phyloP scores from a whole-genome alignment of 352 stramenopile species.

The Phytophthora litchii region DNA sequence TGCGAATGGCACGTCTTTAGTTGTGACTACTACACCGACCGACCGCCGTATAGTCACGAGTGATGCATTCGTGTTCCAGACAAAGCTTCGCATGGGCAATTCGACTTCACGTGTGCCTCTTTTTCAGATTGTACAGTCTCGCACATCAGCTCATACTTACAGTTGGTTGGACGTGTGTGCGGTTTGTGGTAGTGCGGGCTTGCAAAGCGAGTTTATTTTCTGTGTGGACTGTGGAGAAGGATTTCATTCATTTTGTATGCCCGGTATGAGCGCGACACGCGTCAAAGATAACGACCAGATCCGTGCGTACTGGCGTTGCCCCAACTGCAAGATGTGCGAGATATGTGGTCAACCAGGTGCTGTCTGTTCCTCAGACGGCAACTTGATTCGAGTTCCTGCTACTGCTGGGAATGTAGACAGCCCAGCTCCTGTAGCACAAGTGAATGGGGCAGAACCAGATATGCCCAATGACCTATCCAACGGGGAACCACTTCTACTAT shows the following conservation, averaged over 20 bases:
- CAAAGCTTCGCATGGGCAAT: constrained; percentile 60
- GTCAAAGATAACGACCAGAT: constrained; percentile 54
- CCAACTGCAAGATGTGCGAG: constrained; percentile 97
- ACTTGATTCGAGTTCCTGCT: constrained; percentile 11
- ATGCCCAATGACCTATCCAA: constrained; percentile 4
- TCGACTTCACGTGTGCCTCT: constrained; percentile 69
- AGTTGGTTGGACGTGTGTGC: constrained; percentile 94
- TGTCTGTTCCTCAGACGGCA: constrained; percentile 19
- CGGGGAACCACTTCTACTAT: constrained; percentile 42
- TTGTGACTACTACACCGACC: constrained; percentile 5
- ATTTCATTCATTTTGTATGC: constrained; percentile 93
- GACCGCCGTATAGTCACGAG: constrained; percentile 27
- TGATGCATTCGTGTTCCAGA: constrained; percentile 60
- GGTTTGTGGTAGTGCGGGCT: constrained; percentile 88
- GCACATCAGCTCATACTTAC: constrained; percentile 80
- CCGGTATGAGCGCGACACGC: constrained; percentile 42
- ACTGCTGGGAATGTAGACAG: constrained; percentile 31
- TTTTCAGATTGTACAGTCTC: constrained; percentile 78
- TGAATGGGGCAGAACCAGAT: constrained; percentile 8
- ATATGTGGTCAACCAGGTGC: constrained; percentile 76
- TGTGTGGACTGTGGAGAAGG: constrained; percentile 96
- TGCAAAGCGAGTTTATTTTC: constrained; percentile 89
- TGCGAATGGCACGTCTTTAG: constrained; percentile 5
- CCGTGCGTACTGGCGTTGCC: constrained; percentile 90
- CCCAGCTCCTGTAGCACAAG: constrained; percentile 4